Evolutionary conservation across 2,329 filamentous ascomycete species (phyloP).

Genomic region (Cytospora chrysosperma): DNA sequence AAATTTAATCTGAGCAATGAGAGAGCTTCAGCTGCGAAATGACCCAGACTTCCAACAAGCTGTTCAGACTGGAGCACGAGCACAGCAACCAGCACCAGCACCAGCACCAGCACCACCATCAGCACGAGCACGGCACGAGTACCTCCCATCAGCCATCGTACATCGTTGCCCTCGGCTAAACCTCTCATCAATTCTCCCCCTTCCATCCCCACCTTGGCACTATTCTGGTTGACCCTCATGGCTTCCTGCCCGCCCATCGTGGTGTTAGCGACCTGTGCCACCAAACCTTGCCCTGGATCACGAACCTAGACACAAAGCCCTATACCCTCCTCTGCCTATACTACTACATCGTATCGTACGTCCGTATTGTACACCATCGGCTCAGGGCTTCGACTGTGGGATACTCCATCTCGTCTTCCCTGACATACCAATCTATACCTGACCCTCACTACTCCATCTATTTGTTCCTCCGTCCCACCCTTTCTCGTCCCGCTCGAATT

Average conservation of each 20-base stretch:
- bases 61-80: no score
- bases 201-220: not conserved
- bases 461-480: slow-evolving; percentile 12
- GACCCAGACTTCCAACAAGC: not conserved
- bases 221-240: not conserved
- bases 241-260: not conserved
- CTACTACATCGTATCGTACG: not conserved
- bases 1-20: not conserved
- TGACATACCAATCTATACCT: slow-evolving; percentile 18
- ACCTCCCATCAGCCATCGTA: not conserved
- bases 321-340: not conserved
- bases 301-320: not conserved
- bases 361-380: not conserved
- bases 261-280: not conserved
- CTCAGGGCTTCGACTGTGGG: not conserved
- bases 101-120: no score
- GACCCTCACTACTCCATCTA: slow-evolving; percentile 11
- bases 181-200: not conserved
- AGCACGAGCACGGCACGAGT: not conserved
- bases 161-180: not conserved
- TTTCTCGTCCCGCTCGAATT: slow-evolving; percentile 3
- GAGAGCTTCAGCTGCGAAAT: not conserved
- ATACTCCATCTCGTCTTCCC: slow-evolving; percentile 6
- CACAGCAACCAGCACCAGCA: no score
- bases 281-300: not conserved